A percentile compares a stretch with the other conserved stretches of the same genome.
Evolutionary conservation across 192 early-diverging fungal species (phyloP).

Genomic region (Funneliformis geosporum): DNA sequence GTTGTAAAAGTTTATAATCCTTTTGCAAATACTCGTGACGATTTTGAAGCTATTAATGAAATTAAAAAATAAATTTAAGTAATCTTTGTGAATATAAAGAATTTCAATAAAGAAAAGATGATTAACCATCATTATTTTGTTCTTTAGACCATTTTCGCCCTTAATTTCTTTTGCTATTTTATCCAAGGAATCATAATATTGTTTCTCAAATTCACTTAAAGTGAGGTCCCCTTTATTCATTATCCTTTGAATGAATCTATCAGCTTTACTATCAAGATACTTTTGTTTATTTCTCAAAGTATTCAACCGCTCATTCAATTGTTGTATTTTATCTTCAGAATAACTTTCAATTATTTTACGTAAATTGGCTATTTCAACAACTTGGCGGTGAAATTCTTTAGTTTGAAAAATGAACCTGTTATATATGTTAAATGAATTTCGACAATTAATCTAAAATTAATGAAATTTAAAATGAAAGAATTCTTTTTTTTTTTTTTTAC

Average conservation of each 20-base stretch:
- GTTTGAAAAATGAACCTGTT: not conserved
- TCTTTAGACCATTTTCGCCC: not conserved
- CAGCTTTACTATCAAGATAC: not conserved
- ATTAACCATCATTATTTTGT: slow-evolving; percentile 15
- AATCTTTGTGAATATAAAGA: not conserved
- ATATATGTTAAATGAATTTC: not conserved
- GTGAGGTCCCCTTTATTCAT: not conserved
- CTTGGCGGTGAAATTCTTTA: slow-evolving; percentile 2
- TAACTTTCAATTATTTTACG: not conserved
- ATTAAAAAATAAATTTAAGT: not conserved
- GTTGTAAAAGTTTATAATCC: slow-evolving; percentile 13
- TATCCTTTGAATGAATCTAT: slow-evolving; percentile 4
- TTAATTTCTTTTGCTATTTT: not conserved
- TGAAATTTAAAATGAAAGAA: not conserved
- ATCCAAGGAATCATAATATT: not conserved
- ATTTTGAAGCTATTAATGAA: not conserved
- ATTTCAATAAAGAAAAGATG: not conserved
- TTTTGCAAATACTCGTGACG: not conserved
- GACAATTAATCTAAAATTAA: not conserved
- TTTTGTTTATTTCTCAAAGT: slow-evolving; percentile 4
- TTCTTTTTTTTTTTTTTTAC: not conserved
- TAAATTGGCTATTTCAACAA: not conserved
- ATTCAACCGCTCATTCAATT: not conserved
- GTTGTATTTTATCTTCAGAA: not conserved
- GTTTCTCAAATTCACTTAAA: not conserved